Evolutionary conservation across 1,284 basidiomycete genomes (phyloP).

Genomic region (Apiotrichum veenhuisii): DNA sequence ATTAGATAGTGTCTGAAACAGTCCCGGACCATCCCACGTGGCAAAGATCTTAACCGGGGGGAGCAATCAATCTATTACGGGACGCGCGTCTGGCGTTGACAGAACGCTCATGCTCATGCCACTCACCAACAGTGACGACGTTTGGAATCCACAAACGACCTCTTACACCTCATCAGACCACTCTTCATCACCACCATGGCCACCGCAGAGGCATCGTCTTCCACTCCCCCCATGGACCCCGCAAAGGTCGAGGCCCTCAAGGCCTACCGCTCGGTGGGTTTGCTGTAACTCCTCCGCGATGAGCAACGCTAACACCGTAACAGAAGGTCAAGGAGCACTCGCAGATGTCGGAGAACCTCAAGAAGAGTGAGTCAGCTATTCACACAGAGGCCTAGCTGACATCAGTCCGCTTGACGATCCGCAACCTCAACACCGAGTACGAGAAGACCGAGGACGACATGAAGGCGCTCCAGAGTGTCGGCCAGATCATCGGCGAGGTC

Average conservation of each 20-base stretch:
- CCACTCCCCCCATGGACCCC: constrained; percentile 34
- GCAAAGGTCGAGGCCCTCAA: constrained; percentile 49
- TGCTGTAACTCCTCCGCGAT: neutral
- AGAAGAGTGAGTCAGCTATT: constrained; percentile 63
- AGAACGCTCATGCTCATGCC: too few relatives aligned
- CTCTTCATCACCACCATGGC: constrained; percentile 1
- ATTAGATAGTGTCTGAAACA: neutral
- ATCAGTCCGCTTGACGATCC: constrained; percentile 55
- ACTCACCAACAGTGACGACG: neutral
- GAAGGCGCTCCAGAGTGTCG: constrained; percentile 97
- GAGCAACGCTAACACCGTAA: constrained; percentile 13
- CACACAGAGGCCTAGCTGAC: neutral
- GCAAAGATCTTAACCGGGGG: constrained; percentile 1
- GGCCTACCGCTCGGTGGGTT: constrained; percentile 48
- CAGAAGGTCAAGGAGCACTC: constrained; percentile 91
- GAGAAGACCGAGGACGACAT: constrained; percentile 99
- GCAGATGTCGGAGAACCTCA: constrained; percentile 72
- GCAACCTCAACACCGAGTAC: constrained; percentile 81
- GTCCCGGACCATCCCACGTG: too few relatives aligned
- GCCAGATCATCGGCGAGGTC: constrained; percentile 98
- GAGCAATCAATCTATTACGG: neutral
- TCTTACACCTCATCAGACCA: constrained; percentile 8
- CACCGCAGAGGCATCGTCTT: constrained; percentile 28
- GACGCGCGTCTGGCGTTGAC: constrained; percentile 1
- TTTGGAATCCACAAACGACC: neutral